phyloP scores from a whole-genome alignment of 768 basidiomycete genomes.

The Amanita rimosa region DNA sequence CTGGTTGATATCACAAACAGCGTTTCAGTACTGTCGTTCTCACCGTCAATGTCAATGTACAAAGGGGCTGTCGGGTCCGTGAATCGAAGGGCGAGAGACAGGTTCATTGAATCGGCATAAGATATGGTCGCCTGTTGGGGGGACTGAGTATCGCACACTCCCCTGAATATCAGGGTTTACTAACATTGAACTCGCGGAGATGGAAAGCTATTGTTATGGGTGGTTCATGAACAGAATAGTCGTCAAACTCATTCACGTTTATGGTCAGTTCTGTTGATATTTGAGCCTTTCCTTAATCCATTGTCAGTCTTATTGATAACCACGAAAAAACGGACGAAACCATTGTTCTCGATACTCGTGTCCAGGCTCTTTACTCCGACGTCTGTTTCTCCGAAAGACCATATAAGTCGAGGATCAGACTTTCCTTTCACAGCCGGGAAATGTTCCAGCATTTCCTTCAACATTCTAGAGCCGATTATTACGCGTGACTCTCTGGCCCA shows the following conservation, averaged over 20 bases:
- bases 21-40: constrained; percentile 40
- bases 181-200: constrained; percentile 73
- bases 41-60: constrained; percentile 63
- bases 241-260: constrained; percentile 71
- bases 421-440: constrained; percentile 60
- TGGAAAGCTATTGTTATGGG: constrained; percentile 71
- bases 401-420: constrained; percentile 69
- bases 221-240: constrained; percentile 51
- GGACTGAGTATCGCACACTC: not conserved
- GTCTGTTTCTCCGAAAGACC: constrained; percentile 64
- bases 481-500: constrained; percentile 48
- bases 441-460: constrained; percentile 75
- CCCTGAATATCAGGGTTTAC: constrained; percentile 8
- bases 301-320: not conserved
- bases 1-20: constrained; percentile 77
- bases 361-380: constrained; percentile 62
- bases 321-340: not conserved
- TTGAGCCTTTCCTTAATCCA: constrained; percentile 39
- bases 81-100: constrained; percentile 61
- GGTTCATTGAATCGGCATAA: constrained; percentile 62
- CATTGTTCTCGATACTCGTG: constrained; percentile 49
- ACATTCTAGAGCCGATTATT: constrained; percentile 58
- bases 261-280: constrained; percentile 69
- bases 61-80: constrained; percentile 65
- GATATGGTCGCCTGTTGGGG: constrained; percentile 58